A percentile compares a stretch with the other conserved stretches of the same genome.
Evolutionary conservation across 768 basidiomycete species (phyloP).

Genomic region (Ramaria sp.): DNA sequence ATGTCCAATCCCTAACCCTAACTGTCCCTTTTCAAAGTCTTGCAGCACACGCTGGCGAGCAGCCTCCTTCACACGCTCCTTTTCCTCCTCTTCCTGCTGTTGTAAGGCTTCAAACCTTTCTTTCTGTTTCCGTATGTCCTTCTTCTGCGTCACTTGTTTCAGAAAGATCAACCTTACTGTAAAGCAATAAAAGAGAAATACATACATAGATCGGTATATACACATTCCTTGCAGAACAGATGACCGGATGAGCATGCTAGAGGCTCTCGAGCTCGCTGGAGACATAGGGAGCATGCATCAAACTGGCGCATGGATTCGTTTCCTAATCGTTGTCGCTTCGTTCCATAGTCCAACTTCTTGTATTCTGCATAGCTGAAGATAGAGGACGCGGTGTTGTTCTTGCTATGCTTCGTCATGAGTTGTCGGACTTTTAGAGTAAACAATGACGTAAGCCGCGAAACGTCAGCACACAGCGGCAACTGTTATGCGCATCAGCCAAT

Average conservation of each 20-base stretch:
- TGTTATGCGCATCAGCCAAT: too few relatives aligned
- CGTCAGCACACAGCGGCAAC: too few relatives aligned
- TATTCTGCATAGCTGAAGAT: conserved; percentile 87
- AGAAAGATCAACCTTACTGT: conserved; percentile 4
- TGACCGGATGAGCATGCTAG: conserved; percentile 80
- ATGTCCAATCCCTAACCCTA: conserved; percentile 40
- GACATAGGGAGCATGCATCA: conserved; percentile 83
- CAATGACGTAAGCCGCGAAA: too few relatives aligned
- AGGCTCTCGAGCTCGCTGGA: conserved; percentile 75
- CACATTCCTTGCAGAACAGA: conserved; percentile 93
- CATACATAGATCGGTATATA: conserved; percentile 74
- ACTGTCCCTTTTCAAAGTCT: conserved; percentile 84
- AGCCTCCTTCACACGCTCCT: conserved; percentile 48
- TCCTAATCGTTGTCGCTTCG: conserved; percentile 70
- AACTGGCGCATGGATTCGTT: conserved; percentile 90
- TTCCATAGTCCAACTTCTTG: conserved; percentile 75
- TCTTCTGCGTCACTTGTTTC: conserved; percentile 70
- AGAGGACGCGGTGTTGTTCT: conserved; percentile 82
- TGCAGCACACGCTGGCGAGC: conserved; percentile 82
- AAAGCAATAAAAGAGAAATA: conserved; percentile 3
- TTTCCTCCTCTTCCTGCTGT: conserved; percentile 74
- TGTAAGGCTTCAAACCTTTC: conserved; percentile 61
- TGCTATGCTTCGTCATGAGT: conserved; percentile 78
- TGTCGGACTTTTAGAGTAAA: conserved; percentile 34
- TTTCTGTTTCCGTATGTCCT: conserved; percentile 88